Base-by-base conservation (phyloP, 345 rosid species). In the Arabidopsis arenosa region DNA sequence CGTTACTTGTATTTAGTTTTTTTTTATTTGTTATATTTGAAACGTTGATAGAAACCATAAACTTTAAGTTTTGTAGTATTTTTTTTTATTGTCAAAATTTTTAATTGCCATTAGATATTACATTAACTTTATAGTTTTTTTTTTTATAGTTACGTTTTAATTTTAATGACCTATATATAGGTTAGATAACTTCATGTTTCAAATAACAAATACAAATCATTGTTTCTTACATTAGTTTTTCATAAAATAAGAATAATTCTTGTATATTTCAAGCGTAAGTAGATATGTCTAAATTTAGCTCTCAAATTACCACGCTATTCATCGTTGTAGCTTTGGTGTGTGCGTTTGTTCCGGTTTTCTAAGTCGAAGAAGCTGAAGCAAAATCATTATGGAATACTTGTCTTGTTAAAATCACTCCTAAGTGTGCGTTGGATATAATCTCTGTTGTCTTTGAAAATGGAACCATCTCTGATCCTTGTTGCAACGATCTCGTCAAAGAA, bases 331-430 rank as follows among this genome's bases (percentile, higher is more conserved):
- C 13, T 58, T 58, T 58, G 63, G 7, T 7, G 7, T 9, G 26
- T 58, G 43, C 4, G 0, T 57, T 4, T 15, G 28, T 58, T 58
- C 63, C 28, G 0, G 5, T 18, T 2, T 15, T 9, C 9, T 35
- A 5, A 0, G 4, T 35, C 2, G 44, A 58, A 35, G 43, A 58
- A 35, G 1, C 0, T 2, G 63, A 58, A 36, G 8, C 5, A 15
- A 15, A 36, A 36, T 36, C 9, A 5, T 10, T 36, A 35, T 57
- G 43, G 43, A 13, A 15, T n/a, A 33, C 26, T n/a, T 57, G 62
- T 57, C 7, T 57, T n/a, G 28, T 58, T 3, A 58, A 35, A 58
- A 58, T 58, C 43, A 58, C 13, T 58, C 43, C 43, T 13, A 18
- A 37, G 4, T 58, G 14, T 58, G 44, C 26, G 0, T 58, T 58